Conservation (phyloP, 2,329 filamentous ascomycete species). For the Colletotrichum gigasporum region DNA sequence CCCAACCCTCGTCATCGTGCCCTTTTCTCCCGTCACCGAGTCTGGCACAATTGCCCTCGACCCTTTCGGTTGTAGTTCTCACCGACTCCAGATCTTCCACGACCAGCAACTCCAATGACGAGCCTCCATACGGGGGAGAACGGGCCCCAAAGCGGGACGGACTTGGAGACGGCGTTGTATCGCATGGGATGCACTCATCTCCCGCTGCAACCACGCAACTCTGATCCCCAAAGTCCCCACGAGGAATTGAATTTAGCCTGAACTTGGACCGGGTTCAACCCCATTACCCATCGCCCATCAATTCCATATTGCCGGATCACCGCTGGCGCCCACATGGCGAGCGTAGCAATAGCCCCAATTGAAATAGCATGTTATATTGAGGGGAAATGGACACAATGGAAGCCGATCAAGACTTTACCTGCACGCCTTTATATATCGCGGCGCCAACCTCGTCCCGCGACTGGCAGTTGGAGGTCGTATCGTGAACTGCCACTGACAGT, state of each 20-base stretch:
- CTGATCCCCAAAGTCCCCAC: background rate
- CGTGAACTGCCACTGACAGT: background rate
- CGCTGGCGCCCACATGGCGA: constrained; percentile 3
- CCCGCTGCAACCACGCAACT: constrained; percentile 1
- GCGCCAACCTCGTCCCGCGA: background rate
- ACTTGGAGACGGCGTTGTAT: constrained; percentile 17
- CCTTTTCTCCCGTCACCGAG: constrained; percentile 7
- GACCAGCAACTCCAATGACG: background rate
- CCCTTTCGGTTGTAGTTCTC: background rate
- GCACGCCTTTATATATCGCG: background rate
- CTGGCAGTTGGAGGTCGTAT: background rate
- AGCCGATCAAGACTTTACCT: background rate
- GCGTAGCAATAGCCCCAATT: background rate
- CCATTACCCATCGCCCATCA: background rate
- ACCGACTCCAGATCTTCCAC: constrained; percentile 6
- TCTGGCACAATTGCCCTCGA: background rate
- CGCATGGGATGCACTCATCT: constrained; percentile 28
- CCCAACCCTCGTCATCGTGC: background rate
- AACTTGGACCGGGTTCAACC: constrained; percentile 15
- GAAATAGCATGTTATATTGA: constrained; percentile 7
- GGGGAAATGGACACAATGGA: constrained; percentile 14
- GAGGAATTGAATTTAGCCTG: constrained; percentile 26
- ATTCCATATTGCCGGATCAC: constrained; percentile 22
- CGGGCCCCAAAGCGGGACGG: constrained; percentile 2
- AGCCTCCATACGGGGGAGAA: constrained; percentile 12